These are phyloP conservation scores for Phoma sp. DNA, from an alignment of 2,329 filamentous ascomycete genomes.

Conservation along the genomic window DNA sequence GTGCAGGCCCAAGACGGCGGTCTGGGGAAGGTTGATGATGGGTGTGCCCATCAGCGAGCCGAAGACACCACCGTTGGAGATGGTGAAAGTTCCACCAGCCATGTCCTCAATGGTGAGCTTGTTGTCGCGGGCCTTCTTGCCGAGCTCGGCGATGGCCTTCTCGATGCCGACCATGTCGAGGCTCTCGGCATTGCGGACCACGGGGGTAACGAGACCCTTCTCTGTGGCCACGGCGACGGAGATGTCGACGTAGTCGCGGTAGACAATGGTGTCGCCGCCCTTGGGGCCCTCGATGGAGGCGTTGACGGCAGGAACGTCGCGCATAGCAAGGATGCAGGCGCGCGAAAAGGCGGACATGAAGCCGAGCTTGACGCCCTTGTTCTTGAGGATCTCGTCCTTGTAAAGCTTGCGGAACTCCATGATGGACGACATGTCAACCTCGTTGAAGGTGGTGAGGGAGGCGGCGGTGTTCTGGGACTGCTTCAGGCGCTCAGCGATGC, in stretches of 20 bases:
- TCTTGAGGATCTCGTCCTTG: conserved; percentile 96
- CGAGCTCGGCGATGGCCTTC: conserved; percentile 87
- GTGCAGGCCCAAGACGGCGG: conserved; percentile 87
- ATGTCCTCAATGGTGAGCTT: conserved; percentile 99
- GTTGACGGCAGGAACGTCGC: conserved; percentile 92
- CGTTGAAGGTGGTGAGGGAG: conserved; percentile 97
- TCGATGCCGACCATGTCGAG: conserved; percentile 91
- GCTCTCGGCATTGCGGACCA: conserved; percentile 90
- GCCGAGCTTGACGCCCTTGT: conserved; percentile 96
- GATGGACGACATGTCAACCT: conserved; percentile 97
- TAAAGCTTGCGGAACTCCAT: conserved; percentile 98
- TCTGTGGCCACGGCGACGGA: conserved; percentile 96
- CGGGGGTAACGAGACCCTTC: conserved; percentile 95
- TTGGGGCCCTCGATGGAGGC: conserved; percentile 96
- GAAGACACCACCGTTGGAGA: conserved; percentile 96
- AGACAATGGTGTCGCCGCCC: conserved; percentile 96
- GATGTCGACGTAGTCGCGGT: conserved; percentile 97
- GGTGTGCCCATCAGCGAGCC: conserved; percentile 97
- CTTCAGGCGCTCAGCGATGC: conserved; percentile 97
- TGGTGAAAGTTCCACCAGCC: conserved; percentile 97
- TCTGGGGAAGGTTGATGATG: conserved; percentile 97
- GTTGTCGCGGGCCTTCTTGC: conserved; percentile 95
- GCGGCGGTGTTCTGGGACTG: conserved; percentile 99
- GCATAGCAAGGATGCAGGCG: conserved; percentile 89
- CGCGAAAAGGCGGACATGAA: conserved; percentile 99